These are phyloP conservation scores for Saururus chinensis DNA, from an alignment of 164 flowering plant genomes.

Conservation along the genomic window DNA sequence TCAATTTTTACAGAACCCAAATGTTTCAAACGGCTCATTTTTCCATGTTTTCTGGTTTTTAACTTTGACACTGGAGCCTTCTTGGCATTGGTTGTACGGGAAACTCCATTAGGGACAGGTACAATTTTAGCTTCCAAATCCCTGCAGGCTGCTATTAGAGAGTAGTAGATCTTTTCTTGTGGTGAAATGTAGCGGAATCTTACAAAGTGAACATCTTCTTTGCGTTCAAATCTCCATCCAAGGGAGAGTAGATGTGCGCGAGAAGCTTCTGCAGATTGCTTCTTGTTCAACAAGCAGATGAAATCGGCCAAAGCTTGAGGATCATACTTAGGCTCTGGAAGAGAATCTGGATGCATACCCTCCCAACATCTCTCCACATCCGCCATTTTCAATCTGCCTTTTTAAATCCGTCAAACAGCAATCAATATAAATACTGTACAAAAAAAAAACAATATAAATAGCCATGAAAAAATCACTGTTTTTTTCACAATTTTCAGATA, in stretches of 20 bases:
- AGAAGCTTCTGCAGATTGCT: background rate
- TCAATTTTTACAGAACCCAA: constrained; percentile 4
- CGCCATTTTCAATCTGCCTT: background rate
- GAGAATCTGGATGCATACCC: background rate
- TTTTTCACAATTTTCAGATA: too few relatives aligned
- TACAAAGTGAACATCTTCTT: background rate
- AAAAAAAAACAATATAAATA: too few relatives aligned
- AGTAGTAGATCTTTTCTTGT: background rate
- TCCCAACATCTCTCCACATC: background rate
- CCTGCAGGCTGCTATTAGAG: background rate
- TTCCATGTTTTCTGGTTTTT: background rate
- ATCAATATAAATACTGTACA: too few relatives aligned
- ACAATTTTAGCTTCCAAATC: background rate
- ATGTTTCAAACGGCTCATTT: background rate
- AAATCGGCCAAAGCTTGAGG: background rate
- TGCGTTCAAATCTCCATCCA: background rate
- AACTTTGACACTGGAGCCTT: background rate
- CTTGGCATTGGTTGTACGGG: too few relatives aligned
- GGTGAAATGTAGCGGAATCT: background rate
- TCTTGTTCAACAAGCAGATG: background rate
- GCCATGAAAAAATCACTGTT: background rate
- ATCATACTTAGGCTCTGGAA: background rate
- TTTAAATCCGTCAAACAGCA: background rate
- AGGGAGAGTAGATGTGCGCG: background rate
- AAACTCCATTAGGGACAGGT: too few relatives aligned